Evolutionary conservation across 345 rosid genomes (phyloP).

Genomic region (Ricinus communis): DNA sequence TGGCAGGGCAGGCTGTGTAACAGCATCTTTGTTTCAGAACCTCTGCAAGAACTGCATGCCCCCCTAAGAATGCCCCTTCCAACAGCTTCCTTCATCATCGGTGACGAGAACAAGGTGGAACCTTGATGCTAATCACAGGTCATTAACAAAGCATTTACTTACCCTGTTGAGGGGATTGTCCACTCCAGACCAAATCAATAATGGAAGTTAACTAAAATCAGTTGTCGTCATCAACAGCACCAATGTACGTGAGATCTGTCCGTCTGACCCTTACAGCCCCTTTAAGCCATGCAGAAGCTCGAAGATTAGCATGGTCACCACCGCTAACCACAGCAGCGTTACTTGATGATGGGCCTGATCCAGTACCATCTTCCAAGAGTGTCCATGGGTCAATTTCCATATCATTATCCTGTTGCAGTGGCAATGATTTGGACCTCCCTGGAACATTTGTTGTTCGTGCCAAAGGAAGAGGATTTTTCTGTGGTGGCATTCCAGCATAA

Average conservation of each 20-base stretch:
- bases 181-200: constrained; percentile 35
- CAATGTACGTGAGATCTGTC: constrained; percentile 76
- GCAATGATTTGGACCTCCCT: constrained; percentile 59
- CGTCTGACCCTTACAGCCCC: constrained; percentile 90
- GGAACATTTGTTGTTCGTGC: constrained; percentile 40
- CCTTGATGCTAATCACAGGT: constrained; percentile 23
- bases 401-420: constrained; percentile 54
- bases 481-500: constrained; percentile 39
- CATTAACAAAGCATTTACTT: constrained; percentile 18
- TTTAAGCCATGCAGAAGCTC: constrained; percentile 92
- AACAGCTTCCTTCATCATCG: constrained; percentile 29
- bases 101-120: constrained; percentile 15
- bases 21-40: constrained; percentile 12
- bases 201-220: constrained; percentile 43
- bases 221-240: constrained; percentile 91
- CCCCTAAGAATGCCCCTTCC: constrained; percentile 24
- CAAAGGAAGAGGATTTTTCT: constrained; percentile 45
- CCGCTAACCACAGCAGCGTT: constrained; percentile 47
- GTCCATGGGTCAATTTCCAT: constrained; percentile 91
- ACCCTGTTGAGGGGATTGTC: constrained; percentile 33
- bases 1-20: constrained; percentile 4
- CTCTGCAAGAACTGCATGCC: constrained; percentile 11
- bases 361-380: constrained; percentile 89
- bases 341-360: constrained; percentile 60
- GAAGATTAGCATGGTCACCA: constrained; percentile 70